Percentiles rank a stretch among this genome's conserved stretches.
These are phyloP conservation scores for Annulohypoxylon nitens DNA, from an alignment of 495 filamentous ascomycete genomes.

Conservation along the genomic window DNA sequence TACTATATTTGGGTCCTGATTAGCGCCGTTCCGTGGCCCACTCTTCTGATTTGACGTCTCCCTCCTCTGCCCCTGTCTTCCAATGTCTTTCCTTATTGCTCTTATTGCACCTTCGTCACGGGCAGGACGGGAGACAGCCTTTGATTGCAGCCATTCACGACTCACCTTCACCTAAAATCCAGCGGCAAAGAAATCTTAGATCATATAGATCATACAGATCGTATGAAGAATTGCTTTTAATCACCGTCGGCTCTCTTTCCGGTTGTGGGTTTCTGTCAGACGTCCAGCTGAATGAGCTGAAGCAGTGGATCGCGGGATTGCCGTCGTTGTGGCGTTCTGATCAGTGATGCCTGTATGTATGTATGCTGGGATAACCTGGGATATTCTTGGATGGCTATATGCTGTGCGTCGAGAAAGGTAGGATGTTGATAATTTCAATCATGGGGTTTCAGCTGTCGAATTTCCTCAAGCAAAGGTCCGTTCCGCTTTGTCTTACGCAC, in stretches of 20 bases:
- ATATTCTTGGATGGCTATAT: conserved; percentile 1
- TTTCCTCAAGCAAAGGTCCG: conserved; percentile 25
- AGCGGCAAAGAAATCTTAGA: conserved; percentile 24
- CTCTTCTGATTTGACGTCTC: conserved; percentile 43
- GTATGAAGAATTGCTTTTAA: conserved; percentile 21
- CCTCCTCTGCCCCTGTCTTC: conserved; percentile 11
- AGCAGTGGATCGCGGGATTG: conserved; percentile 41
- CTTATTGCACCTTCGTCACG: conserved; percentile 33
- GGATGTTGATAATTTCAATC: conserved; percentile 21
- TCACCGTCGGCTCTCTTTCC: conserved; percentile 15
- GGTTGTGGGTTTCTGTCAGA: conserved; percentile 6
- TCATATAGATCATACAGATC: conserved; percentile 4
- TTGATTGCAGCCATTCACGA: conserved; percentile 29
- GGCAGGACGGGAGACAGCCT: conserved; percentile 33
- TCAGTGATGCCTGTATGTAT: conserved; percentile 15
- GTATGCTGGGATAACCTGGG: conserved; percentile 3
- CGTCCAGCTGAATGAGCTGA: conserved; percentile 45
- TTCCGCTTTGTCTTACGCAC: conserved; percentile 40
- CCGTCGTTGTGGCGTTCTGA: conserved; percentile 23
- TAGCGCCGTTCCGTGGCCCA: conserved; percentile 46
- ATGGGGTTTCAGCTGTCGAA: conserved; percentile 34
- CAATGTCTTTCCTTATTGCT: not conserved
- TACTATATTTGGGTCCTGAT: conserved; percentile 48
- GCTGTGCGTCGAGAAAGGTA: conserved; percentile 33
- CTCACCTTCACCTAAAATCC: conserved; percentile 31